Evolutionary conservation across 1,139 yeast genomes (phyloP).

Genomic region (Blastobotrys capitulatus): DNA sequence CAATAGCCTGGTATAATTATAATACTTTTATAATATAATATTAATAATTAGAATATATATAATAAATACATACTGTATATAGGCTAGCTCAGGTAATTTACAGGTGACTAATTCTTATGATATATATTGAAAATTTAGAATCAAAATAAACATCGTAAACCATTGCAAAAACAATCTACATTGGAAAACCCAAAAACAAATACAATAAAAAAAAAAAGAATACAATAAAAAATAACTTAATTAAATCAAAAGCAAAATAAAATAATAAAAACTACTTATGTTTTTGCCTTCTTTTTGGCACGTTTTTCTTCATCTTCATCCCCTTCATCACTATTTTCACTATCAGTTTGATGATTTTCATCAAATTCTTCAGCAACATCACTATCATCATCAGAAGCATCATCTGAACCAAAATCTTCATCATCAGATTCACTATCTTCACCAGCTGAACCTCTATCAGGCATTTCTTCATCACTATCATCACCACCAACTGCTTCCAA

Average conservation of each 20-base stretch:
- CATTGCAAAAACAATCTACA: too few species aligned
- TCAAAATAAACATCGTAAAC: too few species aligned
- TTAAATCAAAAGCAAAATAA: too few species aligned
- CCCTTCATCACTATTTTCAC: slow-evolving; percentile 34
- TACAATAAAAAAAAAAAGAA: not conserved
- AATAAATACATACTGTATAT: too few species aligned
- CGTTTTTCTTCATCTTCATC: slow-evolving; percentile 30
- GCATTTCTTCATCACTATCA: slow-evolving; percentile 51
- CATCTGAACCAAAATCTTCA: slow-evolving; percentile 58
- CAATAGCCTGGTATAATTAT: too few species aligned
- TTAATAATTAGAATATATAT: too few species aligned
- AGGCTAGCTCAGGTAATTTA: too few species aligned
- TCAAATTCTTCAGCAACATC: slow-evolving; percentile 89
- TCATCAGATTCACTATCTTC: slow-evolving; percentile 52
- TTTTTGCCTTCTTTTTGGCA: slow-evolving; percentile 29
- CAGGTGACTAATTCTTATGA: too few species aligned
- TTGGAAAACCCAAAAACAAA: too few species aligned
- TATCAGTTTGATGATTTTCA: slow-evolving; percentile 55
- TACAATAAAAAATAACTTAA: too few species aligned
- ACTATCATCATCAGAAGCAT: slow-evolving; percentile 50
- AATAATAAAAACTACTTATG: not conserved
- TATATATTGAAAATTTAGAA: too few species aligned
- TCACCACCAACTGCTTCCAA: slow-evolving; percentile 68
- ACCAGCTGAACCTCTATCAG: slow-evolving; percentile 39
- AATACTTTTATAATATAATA: too few species aligned